These are phyloP conservation scores for Rhodotorula graminis DNA, from an alignment of 768 basidiomycete genomes.

Conservation along the genomic window DNA sequence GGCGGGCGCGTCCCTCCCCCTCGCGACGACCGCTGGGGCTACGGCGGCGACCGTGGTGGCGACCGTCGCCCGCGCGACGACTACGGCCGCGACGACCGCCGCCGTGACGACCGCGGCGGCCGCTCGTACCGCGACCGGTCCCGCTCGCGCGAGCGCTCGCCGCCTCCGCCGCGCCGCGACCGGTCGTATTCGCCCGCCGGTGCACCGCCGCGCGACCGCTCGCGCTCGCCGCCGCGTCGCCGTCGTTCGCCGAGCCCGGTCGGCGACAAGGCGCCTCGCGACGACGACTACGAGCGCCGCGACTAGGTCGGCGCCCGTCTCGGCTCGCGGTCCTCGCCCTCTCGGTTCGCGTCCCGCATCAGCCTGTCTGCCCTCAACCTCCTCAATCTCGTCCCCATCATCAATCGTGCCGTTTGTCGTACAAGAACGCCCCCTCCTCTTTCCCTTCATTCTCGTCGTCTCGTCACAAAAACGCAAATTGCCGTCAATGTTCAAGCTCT, in stretches of 20 bases:
- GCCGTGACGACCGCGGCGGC: constrained; percentile 5
- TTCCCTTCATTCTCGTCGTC: too few relatives aligned
- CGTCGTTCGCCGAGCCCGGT: neutral
- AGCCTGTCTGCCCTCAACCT: too few relatives aligned
- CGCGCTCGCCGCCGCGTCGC: neutral
- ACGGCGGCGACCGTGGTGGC: constrained; percentile 2
- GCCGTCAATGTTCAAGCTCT: too few relatives aligned
- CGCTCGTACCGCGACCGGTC: neutral
- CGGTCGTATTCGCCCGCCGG: neutral
- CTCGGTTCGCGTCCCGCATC: too few relatives aligned
- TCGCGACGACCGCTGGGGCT: constrained; percentile 3
- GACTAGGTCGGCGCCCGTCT: too few relatives aligned
- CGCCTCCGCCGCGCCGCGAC: neutral
- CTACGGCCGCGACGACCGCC: constrained; percentile 1
- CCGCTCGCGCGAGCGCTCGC: constrained; percentile 3
- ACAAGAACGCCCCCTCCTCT: too few relatives aligned
- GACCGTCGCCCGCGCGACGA: neutral
- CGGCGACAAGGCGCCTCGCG: neutral
- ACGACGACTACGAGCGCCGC: neutral
- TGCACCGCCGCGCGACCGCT: neutral
- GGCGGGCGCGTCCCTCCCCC: constrained; percentile 11
- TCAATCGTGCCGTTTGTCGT: too few relatives aligned
- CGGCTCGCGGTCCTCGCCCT: too few relatives aligned
- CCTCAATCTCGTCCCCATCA: too few relatives aligned
- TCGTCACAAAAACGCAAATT: too few relatives aligned